Conservation (phyloP, 345 rosid species). For the Aquilaria yunnanensis region DNA sequence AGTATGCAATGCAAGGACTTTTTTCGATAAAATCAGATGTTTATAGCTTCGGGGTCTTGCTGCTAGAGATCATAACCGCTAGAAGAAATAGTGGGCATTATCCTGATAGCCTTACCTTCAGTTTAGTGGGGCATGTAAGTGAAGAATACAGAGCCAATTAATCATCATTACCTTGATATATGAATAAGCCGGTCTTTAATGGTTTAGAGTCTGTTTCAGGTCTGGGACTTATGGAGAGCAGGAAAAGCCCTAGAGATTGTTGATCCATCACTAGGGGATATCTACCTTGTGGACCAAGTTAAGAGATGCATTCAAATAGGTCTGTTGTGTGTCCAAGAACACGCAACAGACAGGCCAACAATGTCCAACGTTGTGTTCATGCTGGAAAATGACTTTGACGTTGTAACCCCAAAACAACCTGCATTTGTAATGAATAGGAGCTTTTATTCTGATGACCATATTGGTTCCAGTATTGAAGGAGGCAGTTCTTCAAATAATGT, state of each 20-base stretch:
- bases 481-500: constrained; percentile 24
- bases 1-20: constrained; percentile 58
- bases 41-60: constrained; percentile 55
- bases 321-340: constrained; percentile 60
- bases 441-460: not conserved
- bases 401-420: constrained; percentile 41
- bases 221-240: constrained; percentile 49
- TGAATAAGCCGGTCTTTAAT: not conserved
- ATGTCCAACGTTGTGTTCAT: constrained; percentile 47
- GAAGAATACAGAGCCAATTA: too few relatives aligned
- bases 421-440: constrained; percentile 26
- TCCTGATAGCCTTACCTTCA: constrained; percentile 19
- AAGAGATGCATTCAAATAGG: constrained; percentile 50
- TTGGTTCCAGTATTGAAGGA: constrained; percentile 8
- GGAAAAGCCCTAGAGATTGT: constrained; percentile 24
- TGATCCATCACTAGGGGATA: constrained; percentile 20
- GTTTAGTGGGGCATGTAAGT: constrained; percentile 55
- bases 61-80: constrained; percentile 58
- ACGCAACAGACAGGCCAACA: constrained; percentile 33
- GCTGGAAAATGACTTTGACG: constrained; percentile 26
- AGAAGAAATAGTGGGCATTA: constrained; percentile 24
- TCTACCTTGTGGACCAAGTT: constrained; percentile 21
- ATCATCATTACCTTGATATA: not conserved
- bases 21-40: constrained; percentile 72
- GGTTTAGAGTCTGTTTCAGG: constrained; percentile 17